Evolutionary conservation across 441 rosid species (phyloP), one percentile per base, ranked within the genome.

Genomic region (Corymbia citriodora): DNA sequence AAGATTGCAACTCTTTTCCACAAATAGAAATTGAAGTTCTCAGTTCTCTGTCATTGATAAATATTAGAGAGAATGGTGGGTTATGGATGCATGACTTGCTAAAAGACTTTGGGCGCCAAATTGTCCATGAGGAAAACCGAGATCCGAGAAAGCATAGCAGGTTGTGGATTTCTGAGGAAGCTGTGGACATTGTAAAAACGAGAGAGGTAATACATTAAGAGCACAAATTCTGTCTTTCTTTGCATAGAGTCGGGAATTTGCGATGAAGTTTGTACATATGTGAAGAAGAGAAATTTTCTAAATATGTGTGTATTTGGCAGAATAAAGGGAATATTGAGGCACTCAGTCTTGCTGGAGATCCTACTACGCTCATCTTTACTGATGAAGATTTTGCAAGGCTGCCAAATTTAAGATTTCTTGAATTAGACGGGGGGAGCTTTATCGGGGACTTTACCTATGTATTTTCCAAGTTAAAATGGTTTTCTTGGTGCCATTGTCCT

Each of bases 1-100:
- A 72, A 36, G 48, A 72, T 33, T 2, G 3, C 4, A 3, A 72
- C 2, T 1, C 18, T 36, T 10, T 0, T 2, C 27, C 82, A 10
- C 15, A 18, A 36, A 72, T 0, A 36, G 82, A 33, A 0, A 33
- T 70, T 17, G 81, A 18, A 18, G 81, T 33, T 48, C 81, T 70
- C 48, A 70, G 48, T 70, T 70, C 81, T 5, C 13, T 70, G 3
- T 70, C 81, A 33, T 70, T 70, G 48, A 70, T 70, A 33, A 9
- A 9, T 1, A 70, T 33, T 2, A 5, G 7, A 33, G 3, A 70
- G 7, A 70, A 70, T 4, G 48, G 81, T 1, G 9, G 25, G 25
- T 70, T 70, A 33, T 70, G 81, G 48, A 70, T 70, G 81, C 81
- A 70, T 70, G 48, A 33, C 81, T 5, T 70, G 48, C 81, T 70